Base-by-base conservation (phyloP, 345 rosid species). In the Populus davidiana region DNA sequence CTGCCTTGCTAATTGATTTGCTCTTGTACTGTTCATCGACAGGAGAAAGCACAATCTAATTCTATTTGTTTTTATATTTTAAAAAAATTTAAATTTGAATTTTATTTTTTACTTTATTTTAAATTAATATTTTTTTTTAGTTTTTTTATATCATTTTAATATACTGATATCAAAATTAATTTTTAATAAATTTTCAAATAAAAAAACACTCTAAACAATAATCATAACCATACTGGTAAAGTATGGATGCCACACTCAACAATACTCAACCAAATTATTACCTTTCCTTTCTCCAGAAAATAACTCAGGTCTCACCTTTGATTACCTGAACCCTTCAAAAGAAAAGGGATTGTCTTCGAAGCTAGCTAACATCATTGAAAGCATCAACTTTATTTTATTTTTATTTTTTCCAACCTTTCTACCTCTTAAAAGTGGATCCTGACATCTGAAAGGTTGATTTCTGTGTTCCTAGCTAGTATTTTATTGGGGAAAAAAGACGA, bases 221-320 rank as follows among this genome's bases (percentile, higher is more conserved):
- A 27, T 27, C 27, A 27, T 25, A 25, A 25, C 27, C 0, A 25
- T 1, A 1, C 27, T 27, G 1, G 1, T 27, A 27, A 27, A 27
- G 27, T 27, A 27, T 27, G 63, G 29, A n/a, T 59, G 63, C 63
- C 63, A n/a, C 29, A 12, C 56, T 50, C 56, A 1, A n/a, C 27
- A 12, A 0, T 17, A 44, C 49, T 44, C 49, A 44, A 18, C 18
- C 12, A 56, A 9, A 2, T n/a, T 7, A 6, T 6, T 5, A 20
- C 59, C 59, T 18, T 7, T 52, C n/a, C 59, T 20, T 52, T 2
- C 5, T 6, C 59, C 63, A n/a, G 33, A 5, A 54, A 54, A 4
- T 4, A 71, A 12, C 38, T 44, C 41, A 67, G 80, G 77, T 5
- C 80, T 77, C 76, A 74, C 61, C 44, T 67, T 73, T 25, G 72